phyloP scores from a whole-genome alignment of 805 yeast genomes.

The Metschnikowia colocasiae region DNA sequence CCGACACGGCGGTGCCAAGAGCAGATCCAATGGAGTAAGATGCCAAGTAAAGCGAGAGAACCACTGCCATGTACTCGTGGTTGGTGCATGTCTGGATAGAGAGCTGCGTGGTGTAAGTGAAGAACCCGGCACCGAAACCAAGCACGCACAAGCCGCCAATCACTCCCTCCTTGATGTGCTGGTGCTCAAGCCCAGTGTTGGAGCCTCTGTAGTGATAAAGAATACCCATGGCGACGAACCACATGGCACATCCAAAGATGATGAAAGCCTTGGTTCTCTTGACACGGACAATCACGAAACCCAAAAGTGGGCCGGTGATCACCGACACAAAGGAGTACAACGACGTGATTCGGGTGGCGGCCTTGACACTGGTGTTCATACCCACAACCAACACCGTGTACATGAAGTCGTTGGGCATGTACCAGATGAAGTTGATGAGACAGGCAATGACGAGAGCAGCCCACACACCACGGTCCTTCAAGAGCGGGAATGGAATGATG shows the following conservation, averaged over 20 bases:
- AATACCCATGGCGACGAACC: conserved; percentile 62
- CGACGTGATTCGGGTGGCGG: conserved; percentile 66
- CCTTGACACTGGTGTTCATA: conserved; percentile 50
- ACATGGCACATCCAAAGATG: conserved; percentile 52
- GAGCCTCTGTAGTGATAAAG: conserved; percentile 54
- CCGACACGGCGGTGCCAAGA: conserved; percentile 59
- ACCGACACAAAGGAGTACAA: conserved; percentile 65
- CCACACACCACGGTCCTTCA: conserved; percentile 72
- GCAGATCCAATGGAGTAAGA: conserved; percentile 62
- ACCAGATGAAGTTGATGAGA: conserved; percentile 57
- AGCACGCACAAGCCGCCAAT: conserved; percentile 61
- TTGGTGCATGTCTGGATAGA: conserved; percentile 55
- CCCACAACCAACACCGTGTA: conserved; percentile 66
- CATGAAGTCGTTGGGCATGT: conserved; percentile 67
- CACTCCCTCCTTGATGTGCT: conserved; percentile 44
- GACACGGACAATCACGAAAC: conserved; percentile 46
- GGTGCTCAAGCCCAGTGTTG: conserved; percentile 32
- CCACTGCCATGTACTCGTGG: conserved; percentile 64
- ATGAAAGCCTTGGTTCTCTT: conserved; percentile 57
- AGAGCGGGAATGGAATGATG: conserved; percentile 53
- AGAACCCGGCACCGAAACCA: conserved; percentile 74
- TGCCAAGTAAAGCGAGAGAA: conserved; percentile 55
- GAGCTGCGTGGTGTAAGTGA: conserved; percentile 61
- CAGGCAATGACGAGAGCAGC: conserved; percentile 60
- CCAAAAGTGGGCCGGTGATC: conserved; percentile 55